A percentile compares a stretch with the other conserved stretches of the same genome.
These are phyloP conservation scores for Gynandropsis gynandra DNA, from an alignment of 345 rosid species.

Conservation along the genomic window DNA sequence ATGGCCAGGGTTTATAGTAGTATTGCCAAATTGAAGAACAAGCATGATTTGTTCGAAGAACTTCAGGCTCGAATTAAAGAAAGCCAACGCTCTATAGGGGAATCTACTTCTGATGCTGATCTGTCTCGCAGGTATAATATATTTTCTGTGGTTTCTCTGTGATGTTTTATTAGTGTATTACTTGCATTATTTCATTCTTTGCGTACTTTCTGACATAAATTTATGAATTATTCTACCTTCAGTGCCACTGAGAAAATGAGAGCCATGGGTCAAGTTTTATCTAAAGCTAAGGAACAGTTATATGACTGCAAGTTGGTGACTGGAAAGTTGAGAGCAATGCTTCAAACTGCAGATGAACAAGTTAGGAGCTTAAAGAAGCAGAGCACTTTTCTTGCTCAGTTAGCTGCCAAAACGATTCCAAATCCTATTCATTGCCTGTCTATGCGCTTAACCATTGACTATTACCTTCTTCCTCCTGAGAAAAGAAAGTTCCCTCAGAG, in stretches of 20 bases:
- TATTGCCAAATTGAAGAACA: conserved; percentile 76
- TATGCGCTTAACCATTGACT: conserved; percentile 91
- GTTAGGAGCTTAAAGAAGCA: conserved; percentile 98
- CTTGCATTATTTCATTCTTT: neutral
- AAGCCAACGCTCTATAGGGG: conserved; percentile 74
- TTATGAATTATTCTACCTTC: conserved; percentile 15
- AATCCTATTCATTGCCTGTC: conserved; percentile 95
- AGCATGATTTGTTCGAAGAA: conserved; percentile 56
- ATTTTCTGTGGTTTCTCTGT: conserved; percentile 4
- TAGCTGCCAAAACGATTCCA: conserved; percentile 99
- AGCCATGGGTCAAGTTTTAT: conserved; percentile 80
- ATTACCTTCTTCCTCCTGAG: conserved; percentile 80
- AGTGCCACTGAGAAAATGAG: conserved; percentile 82
- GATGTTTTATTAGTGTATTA: neutral
- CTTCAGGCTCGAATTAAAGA: conserved; percentile 76
- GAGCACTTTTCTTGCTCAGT: conserved; percentile 96
- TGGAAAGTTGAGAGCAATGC: conserved; percentile 97
- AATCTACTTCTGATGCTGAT: conserved; percentile 74
- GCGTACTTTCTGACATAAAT: conserved; percentile 3
- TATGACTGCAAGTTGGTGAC: conserved; percentile 95
- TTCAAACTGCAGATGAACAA: conserved; percentile 93
- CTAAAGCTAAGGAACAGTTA: conserved; percentile 72
- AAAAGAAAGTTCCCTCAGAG: conserved; percentile 81
- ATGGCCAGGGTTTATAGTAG: conserved; percentile 86
- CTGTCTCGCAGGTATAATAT: conserved; percentile 68